Percentiles rank a stretch among this genome's conserved stretches.
Evolutionary conservation across 1,284 basidiomycete species (phyloP).

Genomic region (Limonomyces culmigenus): DNA sequence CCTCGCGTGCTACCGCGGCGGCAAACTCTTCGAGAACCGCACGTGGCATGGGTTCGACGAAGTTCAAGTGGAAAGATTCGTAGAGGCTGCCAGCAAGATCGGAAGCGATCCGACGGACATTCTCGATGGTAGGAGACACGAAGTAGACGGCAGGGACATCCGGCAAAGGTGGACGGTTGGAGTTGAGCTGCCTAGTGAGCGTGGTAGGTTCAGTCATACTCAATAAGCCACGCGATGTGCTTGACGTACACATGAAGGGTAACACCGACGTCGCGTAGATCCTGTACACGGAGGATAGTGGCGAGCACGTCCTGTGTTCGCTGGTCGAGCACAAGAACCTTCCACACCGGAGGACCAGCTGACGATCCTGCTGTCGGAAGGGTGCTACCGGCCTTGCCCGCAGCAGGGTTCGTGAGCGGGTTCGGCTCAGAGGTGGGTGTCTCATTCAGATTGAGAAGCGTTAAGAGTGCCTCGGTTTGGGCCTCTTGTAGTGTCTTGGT

Average conservation of each 20-base stretch:
- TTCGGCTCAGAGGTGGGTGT: constrained; percentile 9
- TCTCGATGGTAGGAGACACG: constrained; percentile 78
- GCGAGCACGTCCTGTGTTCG: constrained; percentile 93
- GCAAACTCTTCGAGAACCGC: constrained; percentile 90
- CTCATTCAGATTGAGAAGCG: constrained; percentile 22
- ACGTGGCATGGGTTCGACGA: constrained; percentile 82
- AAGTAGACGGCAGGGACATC: constrained; percentile 99
- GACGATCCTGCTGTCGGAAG: constrained; percentile 25
- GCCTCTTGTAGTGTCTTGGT: constrained; percentile 51
- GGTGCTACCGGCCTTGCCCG: constrained; percentile 4
- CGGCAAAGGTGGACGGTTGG: constrained; percentile 73
- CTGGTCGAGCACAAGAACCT: constrained; percentile 90
- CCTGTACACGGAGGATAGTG: constrained; percentile 89
- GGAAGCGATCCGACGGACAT: constrained; percentile 79
- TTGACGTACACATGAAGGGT: constrained; percentile 86
- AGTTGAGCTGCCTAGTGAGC: constrained; percentile 68
- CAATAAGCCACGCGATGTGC: neutral
- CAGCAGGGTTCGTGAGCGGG: constrained; percentile 11
- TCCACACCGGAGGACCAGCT: constrained; percentile 79
- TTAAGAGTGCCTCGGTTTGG: constrained; percentile 62
- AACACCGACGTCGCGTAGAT: constrained; percentile 90
- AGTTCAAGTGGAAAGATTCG: constrained; percentile 89
- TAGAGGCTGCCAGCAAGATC: constrained; percentile 82
- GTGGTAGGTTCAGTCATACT: constrained; percentile 6
- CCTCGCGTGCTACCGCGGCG: constrained; percentile 70